Evolutionary conservation across 805 yeast species (phyloP).

Genomic region (Lipomyces lipofer): DNA sequence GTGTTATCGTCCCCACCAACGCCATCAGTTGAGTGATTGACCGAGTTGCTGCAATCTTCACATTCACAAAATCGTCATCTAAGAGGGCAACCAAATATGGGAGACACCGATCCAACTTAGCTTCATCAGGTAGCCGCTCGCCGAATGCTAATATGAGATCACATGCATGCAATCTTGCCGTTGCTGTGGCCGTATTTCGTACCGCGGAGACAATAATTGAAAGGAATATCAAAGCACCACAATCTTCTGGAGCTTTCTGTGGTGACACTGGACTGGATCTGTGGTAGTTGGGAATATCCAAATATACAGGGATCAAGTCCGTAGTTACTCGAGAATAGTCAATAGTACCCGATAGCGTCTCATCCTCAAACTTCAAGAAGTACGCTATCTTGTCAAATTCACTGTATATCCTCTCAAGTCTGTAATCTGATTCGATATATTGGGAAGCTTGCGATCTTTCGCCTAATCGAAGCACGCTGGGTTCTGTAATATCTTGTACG

Average conservation of each 20-base stretch:
- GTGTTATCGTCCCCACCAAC: conserved; percentile 64
- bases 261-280: conserved; percentile 14
- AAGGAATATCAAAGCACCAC: conserved; percentile 59
- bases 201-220: conserved; percentile 59
- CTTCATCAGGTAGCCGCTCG: conserved; percentile 76
- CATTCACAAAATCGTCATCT: conserved; percentile 65
- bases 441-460: conserved; percentile 32
- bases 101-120: conserved; percentile 78
- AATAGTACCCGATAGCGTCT: neutral
- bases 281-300: conserved; percentile 32
- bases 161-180: conserved; percentile 65
- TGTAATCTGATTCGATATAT: conserved; percentile 50
- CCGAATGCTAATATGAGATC: conserved; percentile 75
- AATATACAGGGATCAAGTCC: conserved; percentile 32
- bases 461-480: conserved; percentile 24
- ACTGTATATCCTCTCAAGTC: conserved; percentile 59
- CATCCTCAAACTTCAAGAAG: conserved; percentile 42
- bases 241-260: conserved; percentile 21
- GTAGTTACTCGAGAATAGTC: too few species aligned
- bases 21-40: conserved; percentile 66
- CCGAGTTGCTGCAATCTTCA: conserved; percentile 65
- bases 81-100: conserved; percentile 76
- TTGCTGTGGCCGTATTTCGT: conserved; percentile 59
- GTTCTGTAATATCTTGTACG: conserved; percentile 47
- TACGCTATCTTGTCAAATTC: conserved; percentile 56